Percentiles rank a stretch among this genome's conserved stretches.
phyloP scores from a whole-genome alignment of 2,329 filamentous ascomycete genomes.

The Colletotrichum higginsianum region DNA sequence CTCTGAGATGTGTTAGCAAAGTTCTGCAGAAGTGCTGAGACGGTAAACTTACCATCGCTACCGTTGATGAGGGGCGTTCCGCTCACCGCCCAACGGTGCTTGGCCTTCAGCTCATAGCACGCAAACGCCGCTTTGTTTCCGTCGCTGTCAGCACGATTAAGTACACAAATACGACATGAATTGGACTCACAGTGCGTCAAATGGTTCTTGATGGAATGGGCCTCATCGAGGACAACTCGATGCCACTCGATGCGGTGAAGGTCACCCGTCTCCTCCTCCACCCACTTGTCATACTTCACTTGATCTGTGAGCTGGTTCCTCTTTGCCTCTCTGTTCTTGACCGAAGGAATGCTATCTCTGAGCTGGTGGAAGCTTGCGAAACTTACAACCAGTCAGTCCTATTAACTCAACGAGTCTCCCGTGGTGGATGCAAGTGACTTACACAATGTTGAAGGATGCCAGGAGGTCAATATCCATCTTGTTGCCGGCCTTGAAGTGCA shows the following conservation, averaged over 20 bases:
- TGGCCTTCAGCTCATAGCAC: constrained; percentile 45
- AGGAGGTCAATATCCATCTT: constrained; percentile 5
- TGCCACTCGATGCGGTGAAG: constrained; percentile 10
- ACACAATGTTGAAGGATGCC: constrained; percentile 31
- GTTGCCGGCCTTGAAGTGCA: constrained; percentile 36
- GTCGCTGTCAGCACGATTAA: neutral
- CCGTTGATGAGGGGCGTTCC: constrained; percentile 56
- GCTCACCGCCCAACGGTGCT: constrained; percentile 54
- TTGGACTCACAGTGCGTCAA: neutral
- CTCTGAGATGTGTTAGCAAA: constrained; percentile 44
- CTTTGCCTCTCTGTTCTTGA: neutral
- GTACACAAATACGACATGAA: constrained; percentile 35
- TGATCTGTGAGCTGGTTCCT: neutral
- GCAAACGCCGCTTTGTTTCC: constrained; percentile 44
- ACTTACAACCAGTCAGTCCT: constrained; percentile 6
- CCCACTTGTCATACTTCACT: neutral
- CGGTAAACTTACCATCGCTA: constrained; percentile 46
- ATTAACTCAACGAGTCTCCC: too few species aligned
- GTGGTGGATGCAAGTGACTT: neutral
- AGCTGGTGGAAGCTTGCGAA: constrained; percentile 52
- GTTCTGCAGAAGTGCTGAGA: fast-evolving
- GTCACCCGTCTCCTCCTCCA: neutral
- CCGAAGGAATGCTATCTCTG: constrained; percentile 35
- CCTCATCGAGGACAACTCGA: constrained; percentile 23
- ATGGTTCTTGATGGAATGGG: constrained; percentile 14